These are phyloP conservation scores for Diaporthe ilicicola DNA, from an alignment of 2,329 filamentous ascomycete species.

Conservation along the genomic window DNA sequence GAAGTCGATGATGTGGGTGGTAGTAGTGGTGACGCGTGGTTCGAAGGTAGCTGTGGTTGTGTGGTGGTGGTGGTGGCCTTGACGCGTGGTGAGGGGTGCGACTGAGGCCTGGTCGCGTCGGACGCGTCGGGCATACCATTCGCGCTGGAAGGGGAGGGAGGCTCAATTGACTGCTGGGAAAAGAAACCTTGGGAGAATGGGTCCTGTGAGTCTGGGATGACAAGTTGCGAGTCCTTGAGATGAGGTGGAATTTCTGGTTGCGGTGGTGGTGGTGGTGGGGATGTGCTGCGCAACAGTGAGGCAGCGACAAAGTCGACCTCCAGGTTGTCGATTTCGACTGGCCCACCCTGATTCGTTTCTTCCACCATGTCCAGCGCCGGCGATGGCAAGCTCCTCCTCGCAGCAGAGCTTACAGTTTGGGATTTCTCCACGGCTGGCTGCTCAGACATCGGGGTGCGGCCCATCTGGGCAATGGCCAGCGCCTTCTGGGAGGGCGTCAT, in stretches of 20 bases:
- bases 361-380: neutral
- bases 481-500: conserved; percentile 23
- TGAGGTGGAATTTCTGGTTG: neutral
- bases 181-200: neutral
- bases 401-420: neutral
- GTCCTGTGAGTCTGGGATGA: conserved; percentile 22
- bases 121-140: neutral
- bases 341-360: neutral
- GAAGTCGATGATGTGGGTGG: neutral
- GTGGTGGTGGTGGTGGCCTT: neutral
- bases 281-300: neutral
- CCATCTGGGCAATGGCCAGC: conserved; percentile 17
- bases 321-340: neutral
- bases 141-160: neutral
- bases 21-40: neutral
- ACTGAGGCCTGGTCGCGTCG: neutral
- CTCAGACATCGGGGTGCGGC: neutral
- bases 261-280: neutral
- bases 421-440: neutral
- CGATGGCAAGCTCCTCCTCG: neutral
- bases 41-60: neutral
- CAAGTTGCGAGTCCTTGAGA: conserved; percentile 3
- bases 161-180: neutral
- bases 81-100: neutral
- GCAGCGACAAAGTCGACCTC: neutral